Conservation (phyloP, 371 early-diverging fungal genomes). For the Mucor saturninus region DNA sequence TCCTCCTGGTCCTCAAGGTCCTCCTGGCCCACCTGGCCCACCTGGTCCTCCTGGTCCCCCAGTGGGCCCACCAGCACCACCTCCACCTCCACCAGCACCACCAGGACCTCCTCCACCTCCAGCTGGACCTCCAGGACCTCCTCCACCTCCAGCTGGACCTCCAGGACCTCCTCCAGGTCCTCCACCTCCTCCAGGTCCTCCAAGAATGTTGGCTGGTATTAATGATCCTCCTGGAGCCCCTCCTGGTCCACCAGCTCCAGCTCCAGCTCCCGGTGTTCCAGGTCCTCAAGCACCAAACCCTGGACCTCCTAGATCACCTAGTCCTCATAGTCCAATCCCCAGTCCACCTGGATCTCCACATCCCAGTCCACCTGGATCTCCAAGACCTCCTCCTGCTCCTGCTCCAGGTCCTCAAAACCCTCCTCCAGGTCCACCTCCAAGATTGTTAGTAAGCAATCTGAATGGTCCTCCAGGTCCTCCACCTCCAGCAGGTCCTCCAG, state of each 20-base stretch:
- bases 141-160: neutral
- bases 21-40: neutral
- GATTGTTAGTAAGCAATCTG: too few species aligned
- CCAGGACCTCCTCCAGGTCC: neutral
- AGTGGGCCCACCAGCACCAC: neutral
- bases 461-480: too few species aligned
- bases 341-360: too few species aligned
- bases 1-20: neutral
- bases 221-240: neutral
- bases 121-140: neutral
- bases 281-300: too few species aligned
- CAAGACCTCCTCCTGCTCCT: neutral
- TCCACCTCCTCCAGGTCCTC: neutral
- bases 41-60: neutral
- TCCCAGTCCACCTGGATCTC: neutral
- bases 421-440: too few species aligned
- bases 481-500: too few species aligned
- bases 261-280: neutral
- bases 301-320: too few species aligned
- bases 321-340: too few species aligned
- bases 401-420: too few species aligned
- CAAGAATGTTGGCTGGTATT: neutral
- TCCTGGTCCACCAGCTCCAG: neutral
- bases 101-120: conserved; percentile 1
- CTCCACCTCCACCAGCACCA: conserved; percentile 2